Conservation (phyloP, 371 early-diverging fungal genomes). For the Circinella umbellata region DNA sequence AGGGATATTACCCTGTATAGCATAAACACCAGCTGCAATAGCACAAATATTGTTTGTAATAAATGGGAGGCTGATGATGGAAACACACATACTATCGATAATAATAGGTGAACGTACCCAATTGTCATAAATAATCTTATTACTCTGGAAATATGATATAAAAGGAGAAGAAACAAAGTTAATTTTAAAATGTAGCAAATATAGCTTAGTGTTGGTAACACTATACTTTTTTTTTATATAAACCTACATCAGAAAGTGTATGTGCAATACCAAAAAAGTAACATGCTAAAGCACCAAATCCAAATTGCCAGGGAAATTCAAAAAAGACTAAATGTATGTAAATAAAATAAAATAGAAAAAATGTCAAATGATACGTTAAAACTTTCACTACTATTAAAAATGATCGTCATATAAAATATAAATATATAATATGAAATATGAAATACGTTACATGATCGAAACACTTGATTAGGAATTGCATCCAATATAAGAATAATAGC, state of each 20-base stretch:
- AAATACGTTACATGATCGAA: slow-evolving; percentile 29
- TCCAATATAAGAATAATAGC: slow-evolving; percentile 26
- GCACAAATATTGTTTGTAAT: slow-evolving; percentile 41
- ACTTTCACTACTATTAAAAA: not conserved
- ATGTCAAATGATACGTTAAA: too few relatives aligned
- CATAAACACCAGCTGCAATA: slow-evolving; percentile 31
- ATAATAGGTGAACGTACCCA: slow-evolving; percentile 27
- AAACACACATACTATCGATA: slow-evolving; percentile 28
- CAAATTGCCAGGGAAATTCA: slow-evolving; percentile 49
- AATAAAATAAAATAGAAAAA: not conserved
- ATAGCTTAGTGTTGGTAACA: not conserved
- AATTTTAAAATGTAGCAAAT: not conserved
- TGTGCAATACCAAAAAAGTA: slow-evolving; percentile 50
- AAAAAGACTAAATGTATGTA: slow-evolving; percentile 28
- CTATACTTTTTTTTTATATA: not conserved
- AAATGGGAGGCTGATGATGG: slow-evolving; percentile 28
- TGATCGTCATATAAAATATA: not conserved
- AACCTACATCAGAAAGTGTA: slow-evolving; percentile 40
- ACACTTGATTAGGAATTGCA: slow-evolving; percentile 19
- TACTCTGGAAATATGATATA: slow-evolving; percentile 26
- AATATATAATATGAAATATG: too few relatives aligned
- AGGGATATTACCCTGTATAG: slow-evolving; percentile 20
- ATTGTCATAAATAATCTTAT: slow-evolving; percentile 20
- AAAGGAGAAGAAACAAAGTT: not conserved
- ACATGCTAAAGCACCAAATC: slow-evolving; percentile 37